A percentile compares a stretch with the other conserved stretches of the same genome.
Evolutionary conservation across 2,329 filamentous ascomycete species (phyloP).

Genomic region (Elsinoe ampelina): DNA sequence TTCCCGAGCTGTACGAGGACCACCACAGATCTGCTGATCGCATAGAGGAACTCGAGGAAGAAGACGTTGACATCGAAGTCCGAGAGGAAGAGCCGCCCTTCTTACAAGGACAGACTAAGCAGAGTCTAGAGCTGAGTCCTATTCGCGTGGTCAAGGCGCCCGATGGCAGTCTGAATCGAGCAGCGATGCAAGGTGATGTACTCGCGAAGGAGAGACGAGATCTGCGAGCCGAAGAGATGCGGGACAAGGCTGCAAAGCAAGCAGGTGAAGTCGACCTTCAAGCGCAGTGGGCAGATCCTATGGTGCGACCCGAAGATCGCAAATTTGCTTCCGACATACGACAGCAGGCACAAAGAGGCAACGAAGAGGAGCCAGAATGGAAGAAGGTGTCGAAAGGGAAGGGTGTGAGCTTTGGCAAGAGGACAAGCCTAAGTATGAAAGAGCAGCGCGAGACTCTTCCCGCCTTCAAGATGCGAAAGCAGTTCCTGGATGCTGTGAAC

Average conservation of each 20-base stretch:
- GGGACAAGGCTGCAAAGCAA: slow-evolving; percentile 66
- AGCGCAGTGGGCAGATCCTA: slow-evolving; percentile 93
- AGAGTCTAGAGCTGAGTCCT: slow-evolving; percentile 86
- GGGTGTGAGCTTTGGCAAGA: slow-evolving; percentile 72
- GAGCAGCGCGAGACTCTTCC: slow-evolving; percentile 85
- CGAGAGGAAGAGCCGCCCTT: slow-evolving; percentile 95
- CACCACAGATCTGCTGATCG: slow-evolving; percentile 72
- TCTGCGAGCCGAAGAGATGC: slow-evolving; percentile 75
- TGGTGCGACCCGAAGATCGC: slow-evolving; percentile 74
- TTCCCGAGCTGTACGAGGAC: slow-evolving; percentile 89
- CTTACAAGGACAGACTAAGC: slow-evolving; percentile 89
- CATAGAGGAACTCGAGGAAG: slow-evolving; percentile 82
- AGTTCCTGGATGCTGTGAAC: slow-evolving; percentile 76
- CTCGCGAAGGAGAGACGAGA: slow-evolving; percentile 87
- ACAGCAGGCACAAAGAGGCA: slow-evolving; percentile 52
- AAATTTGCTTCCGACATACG: slow-evolving; percentile 85
- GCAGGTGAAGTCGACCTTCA: slow-evolving; percentile 70
- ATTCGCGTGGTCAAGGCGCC: slow-evolving; percentile 96
- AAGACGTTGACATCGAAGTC: slow-evolving; percentile 95
- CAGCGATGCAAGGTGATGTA: slow-evolving; percentile 85
- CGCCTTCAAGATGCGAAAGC: slow-evolving; percentile 77
- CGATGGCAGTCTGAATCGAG: slow-evolving; percentile 93
- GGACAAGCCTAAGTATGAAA: slow-evolving; percentile 87
- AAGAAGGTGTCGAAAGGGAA: slow-evolving; percentile 67
- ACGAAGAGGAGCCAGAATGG: slow-evolving; percentile 71